Evolutionary conservation across 768 basidiomycete genomes (phyloP), one percentile per base, ranked within the genome.

Genomic region (Auricularia cornea): DNA sequence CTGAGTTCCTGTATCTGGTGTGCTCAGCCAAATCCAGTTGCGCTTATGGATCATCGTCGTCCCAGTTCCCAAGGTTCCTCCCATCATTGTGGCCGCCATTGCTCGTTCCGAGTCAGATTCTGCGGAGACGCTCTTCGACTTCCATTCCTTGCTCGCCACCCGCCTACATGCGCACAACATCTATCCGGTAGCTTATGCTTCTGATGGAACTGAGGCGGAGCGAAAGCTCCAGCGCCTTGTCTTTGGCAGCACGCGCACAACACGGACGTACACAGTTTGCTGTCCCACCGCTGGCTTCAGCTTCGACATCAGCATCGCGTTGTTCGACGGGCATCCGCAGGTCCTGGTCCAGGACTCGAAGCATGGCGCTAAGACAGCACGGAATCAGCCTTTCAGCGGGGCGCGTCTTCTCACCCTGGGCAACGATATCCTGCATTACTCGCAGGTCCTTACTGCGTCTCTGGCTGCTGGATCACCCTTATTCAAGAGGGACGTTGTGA

Each of bases 301-400:
- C 4, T 64, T 64, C 20, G 29, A n/a, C 0, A 60, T 71, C 20
- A 26, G 23, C 2, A 60, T 70, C 28, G 35, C 62, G 0, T 4
- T 70, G 10, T 67, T 67, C 51, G 28, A 62, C 3, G 66, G 68
- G 3, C 67, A 70, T 2, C 66, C 68, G 0, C 59, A 74, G 20
- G 67, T 68, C 12, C 72, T 71, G 40, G 63, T 75, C 20, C 77
- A 78, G 62, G 77, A 78, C 59, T 70, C 74, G 2, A 76, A 76
- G 32, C 78, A 79, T 60, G 68, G 59, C 0, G 64, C 71, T 18
- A 79, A 78, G 61, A 79, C 75, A 0, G 60, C 66, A 2, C 67
- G 72, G 10, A 78, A 78, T 62, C 74, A 78, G 33, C 41, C 75
- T 0, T 74, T 72, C 62, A 70, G 72, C 0, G 76, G 77, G 0